Conservation (phyloP, 139 green algal species). For the Marvania coccoides region DNA sequence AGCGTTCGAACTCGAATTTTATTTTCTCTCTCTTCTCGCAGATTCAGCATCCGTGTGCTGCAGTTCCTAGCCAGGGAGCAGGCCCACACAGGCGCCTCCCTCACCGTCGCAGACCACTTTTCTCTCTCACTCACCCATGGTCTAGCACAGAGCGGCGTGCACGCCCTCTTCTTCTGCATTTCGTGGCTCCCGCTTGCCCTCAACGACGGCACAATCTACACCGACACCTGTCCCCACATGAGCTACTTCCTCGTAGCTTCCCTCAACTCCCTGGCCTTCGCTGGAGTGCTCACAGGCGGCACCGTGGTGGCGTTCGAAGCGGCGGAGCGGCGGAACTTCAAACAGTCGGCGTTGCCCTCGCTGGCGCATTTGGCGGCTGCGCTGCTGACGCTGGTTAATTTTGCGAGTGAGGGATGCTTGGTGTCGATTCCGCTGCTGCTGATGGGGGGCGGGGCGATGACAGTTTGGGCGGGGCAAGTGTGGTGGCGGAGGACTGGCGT, state of each 20-base stretch:
- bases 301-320: slow-evolving; percentile 45
- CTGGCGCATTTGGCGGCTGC: slow-evolving; percentile 10
- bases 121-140: slow-evolving; percentile 34
- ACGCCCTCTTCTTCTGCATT: slow-evolving; percentile 28
- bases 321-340: neutral
- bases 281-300: slow-evolving; percentile 34
- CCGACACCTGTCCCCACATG: slow-evolving; percentile 25
- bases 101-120: slow-evolving; percentile 20
- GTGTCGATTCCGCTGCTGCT: slow-evolving; percentile 13
- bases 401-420: slow-evolving; percentile 20
- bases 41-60: slow-evolving; percentile 6
- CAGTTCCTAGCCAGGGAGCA: slow-evolving; percentile 10
- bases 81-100: neutral
- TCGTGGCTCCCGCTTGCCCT: slow-evolving; percentile 33
- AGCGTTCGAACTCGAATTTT: neutral
- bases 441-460: neutral
- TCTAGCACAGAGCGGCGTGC: slow-evolving; percentile 24
- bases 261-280: slow-evolving; percentile 37
- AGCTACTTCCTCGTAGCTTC: slow-evolving; percentile 13
- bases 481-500: slow-evolving; percentile 2
- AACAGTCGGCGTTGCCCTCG: neutral
- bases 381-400: slow-evolving; percentile 29
- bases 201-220: slow-evolving; percentile 28
- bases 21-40: neutral
- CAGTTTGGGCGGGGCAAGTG: neutral